Evolutionary conservation across 2,329 filamentous ascomycete genomes (phyloP), one percentile per base, ranked within the genome.

Genomic region (Pseudogymnoascus sp.): DNA sequence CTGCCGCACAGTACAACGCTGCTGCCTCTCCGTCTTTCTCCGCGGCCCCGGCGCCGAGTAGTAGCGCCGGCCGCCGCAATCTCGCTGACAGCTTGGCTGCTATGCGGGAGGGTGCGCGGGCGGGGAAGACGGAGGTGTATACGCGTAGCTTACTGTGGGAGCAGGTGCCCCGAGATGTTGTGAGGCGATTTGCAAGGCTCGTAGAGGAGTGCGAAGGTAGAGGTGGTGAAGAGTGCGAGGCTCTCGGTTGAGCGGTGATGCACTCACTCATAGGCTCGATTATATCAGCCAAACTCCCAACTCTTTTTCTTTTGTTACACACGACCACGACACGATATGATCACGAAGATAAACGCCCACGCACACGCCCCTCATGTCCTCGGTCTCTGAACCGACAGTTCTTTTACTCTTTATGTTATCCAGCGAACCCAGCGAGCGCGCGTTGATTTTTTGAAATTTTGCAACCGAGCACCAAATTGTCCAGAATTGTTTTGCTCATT

Each of bases 131-230:
- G 63, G 92, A 97, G 71, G 90, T 97, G 44, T 96, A 96, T 78
- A 95, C 92, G 35, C 85, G 93, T 64, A 96, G 91, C 66, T 82
- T 97, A 66, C 85, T 97, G 64, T 96, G 91, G 91, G 92, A 97
- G 72, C 90, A 92, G 76, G 92, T 97, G 70, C 92, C 94, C 12
- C 84, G 86, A 69, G 92, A 97, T 67, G 92, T 97, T 59, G 91
- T 99, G 62, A 86, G 87, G 69, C 91, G 93, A 74, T 97, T 97
- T 79, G 90, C 90, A 71, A 90, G 91, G 76, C 92, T 96, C 84
- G 89, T 96, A 70, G 85, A 89, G 67, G 89, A 94, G 72, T 88
- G 83, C 76, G 87, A 82, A 10, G 47, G 72, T 60, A 71, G 28
- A n/a, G 31, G 50, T n/a, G 59, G 38, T n/a, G 60, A 60, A 6